Evolutionary conservation across 2,329 filamentous ascomycete genomes (phyloP), one percentile per base, ranked within the genome.

Genomic region (Metarhizium anisopliae): DNA sequence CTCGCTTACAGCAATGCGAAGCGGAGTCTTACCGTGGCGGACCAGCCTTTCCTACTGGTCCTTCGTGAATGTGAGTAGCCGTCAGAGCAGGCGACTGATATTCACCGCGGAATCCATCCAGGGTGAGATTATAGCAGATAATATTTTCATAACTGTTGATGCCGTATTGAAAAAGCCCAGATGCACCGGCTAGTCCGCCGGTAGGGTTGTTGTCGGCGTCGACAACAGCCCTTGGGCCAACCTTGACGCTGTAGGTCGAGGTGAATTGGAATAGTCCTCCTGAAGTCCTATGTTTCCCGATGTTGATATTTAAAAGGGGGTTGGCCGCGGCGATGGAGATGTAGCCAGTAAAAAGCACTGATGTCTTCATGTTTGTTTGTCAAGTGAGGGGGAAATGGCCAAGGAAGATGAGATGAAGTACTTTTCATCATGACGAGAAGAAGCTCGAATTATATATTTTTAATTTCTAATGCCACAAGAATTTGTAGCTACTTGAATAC

Each of bases 21-120:
- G 47, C n/a, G 11, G 18, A 50, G 25, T 47, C 66, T 55, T 66
- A 69, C 62, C 78, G 71, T 54, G 79, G 79, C 42, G 79, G 78
- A 6, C 80, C 79, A 20, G 73, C 62, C 52, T 66, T 67, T 58
- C 78, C 78, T 55, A 66, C 68, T 25, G 61, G 64, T 6, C 68
- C 77, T 65, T 81, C 68, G 66, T 82, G 79, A 59, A 82, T 77
- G 65, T 82, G 79, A 1, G 79, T 83, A 18, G 79, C 76, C 6
- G 78, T 80, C 32, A 65, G 61, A 47, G 80, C 79, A 0, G 72
- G 70, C 7, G 77, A 81, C 60, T 72, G 63, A 64, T 79, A 82
- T 2, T 75, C 67, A 54, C 79, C 79, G 25, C 68, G 69, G 63
- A 82, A 77, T 57, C 70, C 71, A 47, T 69, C 65, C 50, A 82